A percentile compares a stretch with the other conserved stretches of the same genome.
These are phyloP conservation scores for Auricularia sp. DNA, from an alignment of 768 basidiomycete genomes.

Conservation along the genomic window DNA sequence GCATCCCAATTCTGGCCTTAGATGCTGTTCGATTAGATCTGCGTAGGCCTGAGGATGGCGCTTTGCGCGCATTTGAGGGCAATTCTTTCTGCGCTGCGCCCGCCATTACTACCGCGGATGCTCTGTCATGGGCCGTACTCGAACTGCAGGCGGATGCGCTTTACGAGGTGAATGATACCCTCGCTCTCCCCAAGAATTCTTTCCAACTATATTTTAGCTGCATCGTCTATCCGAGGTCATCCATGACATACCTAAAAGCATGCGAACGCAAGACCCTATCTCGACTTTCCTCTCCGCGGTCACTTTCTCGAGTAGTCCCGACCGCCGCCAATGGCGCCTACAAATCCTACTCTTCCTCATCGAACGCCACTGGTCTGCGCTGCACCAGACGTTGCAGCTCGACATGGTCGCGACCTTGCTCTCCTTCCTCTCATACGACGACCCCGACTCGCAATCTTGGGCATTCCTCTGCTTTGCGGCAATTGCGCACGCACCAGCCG, in stretches of 20 bases:
- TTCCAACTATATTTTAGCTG: background rate
- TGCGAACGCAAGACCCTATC: slow-evolving; percentile 51
- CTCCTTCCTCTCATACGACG: slow-evolving; percentile 54
- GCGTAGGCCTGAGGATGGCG: slow-evolving; percentile 9
- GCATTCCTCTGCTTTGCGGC: slow-evolving; percentile 71
- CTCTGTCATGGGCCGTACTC: slow-evolving; percentile 67
- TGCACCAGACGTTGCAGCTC: slow-evolving; percentile 50
- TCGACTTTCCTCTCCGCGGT: slow-evolving; percentile 43
- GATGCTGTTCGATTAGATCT: slow-evolving; percentile 54
- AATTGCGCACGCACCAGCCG: slow-evolving; percentile 40
- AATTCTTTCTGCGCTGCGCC: slow-evolving; percentile 63
- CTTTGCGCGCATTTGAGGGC: slow-evolving; percentile 41
- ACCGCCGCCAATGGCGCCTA: slow-evolving; percentile 39
- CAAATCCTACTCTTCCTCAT: slow-evolving; percentile 82
- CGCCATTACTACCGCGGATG: slow-evolving; percentile 60
- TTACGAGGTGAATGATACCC: slow-evolving; percentile 39
- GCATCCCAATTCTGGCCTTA: slow-evolving; percentile 54
- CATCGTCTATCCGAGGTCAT: slow-evolving; percentile 36
- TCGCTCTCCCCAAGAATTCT: too few relatives aligned
- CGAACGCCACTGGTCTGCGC: slow-evolving; percentile 58
- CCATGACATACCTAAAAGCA: slow-evolving; percentile 36
- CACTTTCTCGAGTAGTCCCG: slow-evolving; percentile 18
- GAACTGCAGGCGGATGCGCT: slow-evolving; percentile 76
- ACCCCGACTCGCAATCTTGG: slow-evolving; percentile 69
- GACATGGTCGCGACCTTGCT: slow-evolving; percentile 47